A percentile compares a stretch with the other conserved stretches of the same genome.
These are phyloP conservation scores for Ceratocystis harringtonii DNA, from an alignment of 2,329 filamentous ascomycete species.

Conservation along the genomic window DNA sequence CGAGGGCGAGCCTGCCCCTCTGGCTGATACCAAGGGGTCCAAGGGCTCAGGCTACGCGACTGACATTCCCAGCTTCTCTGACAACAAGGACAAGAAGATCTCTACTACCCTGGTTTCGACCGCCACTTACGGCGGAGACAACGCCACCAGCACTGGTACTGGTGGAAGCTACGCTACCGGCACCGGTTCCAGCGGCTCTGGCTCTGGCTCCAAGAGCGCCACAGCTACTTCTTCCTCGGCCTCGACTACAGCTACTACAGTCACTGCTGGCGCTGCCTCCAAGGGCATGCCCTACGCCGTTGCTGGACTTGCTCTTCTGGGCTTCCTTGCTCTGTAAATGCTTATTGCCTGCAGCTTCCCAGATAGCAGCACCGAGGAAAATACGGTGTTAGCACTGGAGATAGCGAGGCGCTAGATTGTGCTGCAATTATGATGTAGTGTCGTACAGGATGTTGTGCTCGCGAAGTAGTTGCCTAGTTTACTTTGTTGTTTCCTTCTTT, in stretches of 20 bases:
- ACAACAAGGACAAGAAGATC: not conserved
- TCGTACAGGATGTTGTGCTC: not conserved
- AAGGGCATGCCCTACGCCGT: conserved; percentile 8
- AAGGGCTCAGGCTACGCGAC: conserved; percentile 18
- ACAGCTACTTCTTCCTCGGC: not conserved
- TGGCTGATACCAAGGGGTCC: not conserved
- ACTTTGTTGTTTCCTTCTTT: not conserved
- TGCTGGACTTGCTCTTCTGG: conserved; percentile 14
- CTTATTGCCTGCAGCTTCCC: not conserved
- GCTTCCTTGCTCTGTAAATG: conserved; percentile 14
- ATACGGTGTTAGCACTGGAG: not conserved
- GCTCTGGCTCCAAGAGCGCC: not conserved
- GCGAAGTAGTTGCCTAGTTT: not conserved
- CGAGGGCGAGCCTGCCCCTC: conserved; percentile 24
- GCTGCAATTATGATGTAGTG: not conserved
- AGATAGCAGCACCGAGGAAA: not conserved
- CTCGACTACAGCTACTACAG: not conserved
- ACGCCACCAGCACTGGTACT: conserved; percentile 3
- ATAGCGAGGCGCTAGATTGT: not conserved
- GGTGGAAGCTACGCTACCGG: not conserved
- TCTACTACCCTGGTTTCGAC: not conserved
- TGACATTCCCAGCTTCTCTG: conserved; percentile 18
- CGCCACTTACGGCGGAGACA: not conserved
- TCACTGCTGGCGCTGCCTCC: conserved; percentile 5
- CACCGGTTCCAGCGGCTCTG: not conserved